Percentiles rank a stretch among this genome's conserved stretches.
phyloP scores from a whole-genome alignment of 148 eudicot genomes.

The Heliamphora exappendiculata region DNA sequence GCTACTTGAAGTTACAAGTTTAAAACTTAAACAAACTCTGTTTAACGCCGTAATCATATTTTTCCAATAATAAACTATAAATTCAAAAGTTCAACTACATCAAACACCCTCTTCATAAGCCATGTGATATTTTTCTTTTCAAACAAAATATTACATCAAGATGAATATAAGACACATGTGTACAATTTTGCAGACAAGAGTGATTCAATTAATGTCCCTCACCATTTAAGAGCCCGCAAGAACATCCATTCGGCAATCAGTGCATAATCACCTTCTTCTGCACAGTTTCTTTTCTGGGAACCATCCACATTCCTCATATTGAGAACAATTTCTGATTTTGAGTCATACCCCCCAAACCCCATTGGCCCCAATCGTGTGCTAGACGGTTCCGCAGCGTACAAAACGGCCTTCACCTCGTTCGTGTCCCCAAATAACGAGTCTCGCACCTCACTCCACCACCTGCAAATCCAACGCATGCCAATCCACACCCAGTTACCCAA shows the following conservation, averaged over 20 bases:
- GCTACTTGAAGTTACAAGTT: too few relatives aligned
- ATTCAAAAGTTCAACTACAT: too few relatives aligned
- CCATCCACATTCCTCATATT: slow-evolving; percentile 31
- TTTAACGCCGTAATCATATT: too few relatives aligned
- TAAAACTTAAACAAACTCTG: too few relatives aligned
- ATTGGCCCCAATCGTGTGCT: slow-evolving; percentile 3
- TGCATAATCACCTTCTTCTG: slow-evolving; percentile 31
- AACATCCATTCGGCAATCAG: slow-evolving; percentile 80
- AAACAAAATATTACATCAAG: not conserved
- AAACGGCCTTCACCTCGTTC: slow-evolving; percentile 24
- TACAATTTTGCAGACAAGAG: not conserved
- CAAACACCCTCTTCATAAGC: too few relatives aligned
- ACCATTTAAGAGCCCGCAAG: slow-evolving; percentile 72
- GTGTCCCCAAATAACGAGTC: slow-evolving; percentile 18
- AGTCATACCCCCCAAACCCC: slow-evolving; percentile 7
- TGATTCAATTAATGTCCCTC: not conserved
- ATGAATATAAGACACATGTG: not conserved
- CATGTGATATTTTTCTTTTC: not conserved
- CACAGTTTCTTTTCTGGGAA: slow-evolving; percentile 7
- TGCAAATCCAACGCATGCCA: slow-evolving; percentile 17
- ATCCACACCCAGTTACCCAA: not conserved
- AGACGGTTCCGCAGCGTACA: slow-evolving; percentile 23
- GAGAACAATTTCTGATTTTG: slow-evolving; percentile 42
- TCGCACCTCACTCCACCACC: slow-evolving; percentile 64
- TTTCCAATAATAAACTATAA: too few relatives aligned